These are phyloP conservation scores for Verticillium klebahnii DNA, from an alignment of 2,329 filamentous ascomycete genomes.

Conservation along the genomic window DNA sequence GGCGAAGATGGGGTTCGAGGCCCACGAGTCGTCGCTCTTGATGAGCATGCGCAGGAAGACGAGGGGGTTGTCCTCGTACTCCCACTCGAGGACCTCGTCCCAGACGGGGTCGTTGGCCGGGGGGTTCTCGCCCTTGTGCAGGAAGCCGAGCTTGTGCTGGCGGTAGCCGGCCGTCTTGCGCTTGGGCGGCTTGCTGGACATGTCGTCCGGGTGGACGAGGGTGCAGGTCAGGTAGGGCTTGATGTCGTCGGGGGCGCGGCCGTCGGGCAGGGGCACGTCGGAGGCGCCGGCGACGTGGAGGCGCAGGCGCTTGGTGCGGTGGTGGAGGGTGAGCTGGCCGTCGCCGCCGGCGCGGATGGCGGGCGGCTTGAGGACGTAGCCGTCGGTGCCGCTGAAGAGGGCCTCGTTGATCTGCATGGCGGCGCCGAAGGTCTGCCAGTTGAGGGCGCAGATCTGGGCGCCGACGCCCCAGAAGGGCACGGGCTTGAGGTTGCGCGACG, in stretches of 20 bases:
- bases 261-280: constrained; percentile 50
- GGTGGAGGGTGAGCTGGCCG: constrained; percentile 40
- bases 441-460: constrained; percentile 65
- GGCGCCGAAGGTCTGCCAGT: constrained; percentile 64
- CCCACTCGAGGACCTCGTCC: constrained; percentile 64
- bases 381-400: constrained; percentile 59
- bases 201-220: constrained; percentile 52
- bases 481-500: constrained; percentile 59
- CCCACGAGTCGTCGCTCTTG: constrained; percentile 62
- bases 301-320: constrained; percentile 42
- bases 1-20: constrained; percentile 57
- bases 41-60: constrained; percentile 60
- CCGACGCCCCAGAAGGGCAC: constrained; percentile 63
- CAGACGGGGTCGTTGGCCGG: constrained; percentile 57
- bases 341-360: constrained; percentile 51
- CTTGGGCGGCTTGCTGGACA: constrained; percentile 47
- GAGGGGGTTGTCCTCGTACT: constrained; percentile 63
- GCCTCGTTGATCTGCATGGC: constrained; percentile 66
- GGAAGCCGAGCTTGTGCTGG: constrained; percentile 52
- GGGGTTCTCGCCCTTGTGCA: constrained; percentile 51
- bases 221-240: constrained; percentile 63
- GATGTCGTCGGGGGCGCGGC: constrained; percentile 46
- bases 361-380: constrained; percentile 61
- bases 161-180: constrained; percentile 58
- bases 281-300: constrained; percentile 60